These are phyloP conservation scores for Entophlyctis luteolus DNA, from an alignment of 192 early-diverging fungal genomes.

Conservation along the genomic window DNA sequence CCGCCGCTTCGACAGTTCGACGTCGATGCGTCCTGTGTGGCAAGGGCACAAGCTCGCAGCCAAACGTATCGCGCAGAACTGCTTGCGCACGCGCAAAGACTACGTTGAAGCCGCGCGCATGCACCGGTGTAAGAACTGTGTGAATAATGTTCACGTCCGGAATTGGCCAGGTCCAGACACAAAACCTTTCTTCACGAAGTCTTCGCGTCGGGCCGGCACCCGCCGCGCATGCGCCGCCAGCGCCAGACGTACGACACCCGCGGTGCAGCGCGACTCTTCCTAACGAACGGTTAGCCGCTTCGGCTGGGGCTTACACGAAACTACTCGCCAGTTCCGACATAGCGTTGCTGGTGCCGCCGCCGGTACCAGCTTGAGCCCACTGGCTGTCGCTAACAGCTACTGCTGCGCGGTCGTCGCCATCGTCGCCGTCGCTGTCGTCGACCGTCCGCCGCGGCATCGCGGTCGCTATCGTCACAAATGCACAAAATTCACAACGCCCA, in stretches of 20 bases:
- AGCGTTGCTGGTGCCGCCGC: not conserved
- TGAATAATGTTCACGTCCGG: not conserved
- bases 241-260: constrained; percentile 21
- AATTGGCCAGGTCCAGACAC: not conserved
- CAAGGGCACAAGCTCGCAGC: constrained; percentile 8
- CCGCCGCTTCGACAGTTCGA: not conserved
- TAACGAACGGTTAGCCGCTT: not conserved
- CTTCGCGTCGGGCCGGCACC: constrained; percentile 6
- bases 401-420: not conserved
- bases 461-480: not conserved
- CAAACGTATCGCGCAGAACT: constrained; percentile 12
- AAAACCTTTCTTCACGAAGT: constrained; percentile 7
- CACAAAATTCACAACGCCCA: not conserved
- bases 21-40: not conserved
- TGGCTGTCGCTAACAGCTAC: not conserved
- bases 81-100: constrained; percentile 13
- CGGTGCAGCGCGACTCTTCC: not conserved
- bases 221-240: not conserved
- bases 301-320: no score
- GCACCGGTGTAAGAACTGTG: not conserved
- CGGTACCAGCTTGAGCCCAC: not conserved
- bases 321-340: not conserved
- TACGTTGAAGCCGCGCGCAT: constrained; percentile 1
- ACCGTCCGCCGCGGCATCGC: not conserved
- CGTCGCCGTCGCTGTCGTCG: not conserved